Conservation (phyloP, 495 filamentous ascomycete genomes). For the Penicillium coffeae region DNA sequence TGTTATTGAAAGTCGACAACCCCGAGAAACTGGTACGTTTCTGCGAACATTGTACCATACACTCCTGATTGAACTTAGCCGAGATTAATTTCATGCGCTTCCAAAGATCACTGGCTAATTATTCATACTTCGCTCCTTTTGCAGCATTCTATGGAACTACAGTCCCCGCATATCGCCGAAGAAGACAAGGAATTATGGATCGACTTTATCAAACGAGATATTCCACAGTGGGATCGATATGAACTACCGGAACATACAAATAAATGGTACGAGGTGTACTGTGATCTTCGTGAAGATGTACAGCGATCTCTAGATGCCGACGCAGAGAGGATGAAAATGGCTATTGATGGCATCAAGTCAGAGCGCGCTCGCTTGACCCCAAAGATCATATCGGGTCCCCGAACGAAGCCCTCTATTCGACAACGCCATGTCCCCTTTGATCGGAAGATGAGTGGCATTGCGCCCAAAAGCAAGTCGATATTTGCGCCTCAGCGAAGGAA, state of each 20-base stretch:
- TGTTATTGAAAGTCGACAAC: conserved; percentile 61
- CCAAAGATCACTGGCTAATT: too few species aligned
- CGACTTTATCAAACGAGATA: conserved; percentile 64
- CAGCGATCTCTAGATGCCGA: conserved; percentile 46
- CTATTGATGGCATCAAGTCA: conserved; percentile 47
- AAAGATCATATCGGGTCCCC: conserved; percentile 38
- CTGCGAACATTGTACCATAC: not conserved
- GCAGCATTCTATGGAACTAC: conserved; percentile 56
- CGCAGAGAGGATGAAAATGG: conserved; percentile 44
- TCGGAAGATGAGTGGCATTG: conserved; percentile 23
- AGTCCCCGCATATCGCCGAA: conserved; percentile 61
- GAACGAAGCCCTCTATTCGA: conserved; percentile 20
- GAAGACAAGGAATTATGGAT: conserved; percentile 63
- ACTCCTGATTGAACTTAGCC: too few species aligned
- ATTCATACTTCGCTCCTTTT: too few species aligned
- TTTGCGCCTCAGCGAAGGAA: conserved; percentile 37
- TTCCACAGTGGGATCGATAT: conserved; percentile 56
- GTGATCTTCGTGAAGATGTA: conserved; percentile 40
- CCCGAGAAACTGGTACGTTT: conserved; percentile 59
- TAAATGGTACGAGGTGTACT: conserved; percentile 65
- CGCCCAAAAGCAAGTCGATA: conserved; percentile 33
- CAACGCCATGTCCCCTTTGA: conserved; percentile 25
- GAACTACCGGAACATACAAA: conserved; percentile 52
- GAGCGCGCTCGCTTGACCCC: conserved; percentile 45
- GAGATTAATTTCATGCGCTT: too few species aligned